phyloP scores from a whole-genome alignment of 2,329 filamentous ascomycete species.

The Passalora sequoiae region DNA sequence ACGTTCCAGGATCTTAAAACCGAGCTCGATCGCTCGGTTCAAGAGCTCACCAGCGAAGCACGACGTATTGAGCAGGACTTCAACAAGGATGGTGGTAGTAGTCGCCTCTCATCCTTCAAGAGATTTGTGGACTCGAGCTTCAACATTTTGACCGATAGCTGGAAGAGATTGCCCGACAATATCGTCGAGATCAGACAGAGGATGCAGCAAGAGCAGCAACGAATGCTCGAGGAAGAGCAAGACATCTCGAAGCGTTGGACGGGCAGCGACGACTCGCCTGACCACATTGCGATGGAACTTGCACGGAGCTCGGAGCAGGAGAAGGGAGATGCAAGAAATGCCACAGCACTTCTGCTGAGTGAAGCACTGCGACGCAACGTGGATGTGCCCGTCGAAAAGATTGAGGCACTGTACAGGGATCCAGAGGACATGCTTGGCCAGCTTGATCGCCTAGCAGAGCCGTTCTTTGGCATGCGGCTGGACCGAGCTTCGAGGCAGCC shows the following conservation, averaged over 20 bases:
- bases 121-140: constrained; percentile 57
- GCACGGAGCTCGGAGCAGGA: constrained; percentile 15
- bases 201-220: constrained; percentile 24
- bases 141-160: constrained; percentile 40
- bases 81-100: constrained; percentile 30
- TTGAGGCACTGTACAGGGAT: constrained; percentile 28
- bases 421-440: constrained; percentile 12
- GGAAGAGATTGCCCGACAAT: constrained; percentile 49
- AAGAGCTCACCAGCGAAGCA: constrained; percentile 4
- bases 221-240: constrained; percentile 20
- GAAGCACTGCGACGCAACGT: constrained; percentile 25
- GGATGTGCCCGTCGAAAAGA: constrained; percentile 22
- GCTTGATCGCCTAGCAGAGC: constrained; percentile 19
- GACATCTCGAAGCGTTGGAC: constrained; percentile 28
- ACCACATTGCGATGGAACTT: constrained; percentile 19
- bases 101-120: constrained; percentile 58
- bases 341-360: constrained; percentile 21
- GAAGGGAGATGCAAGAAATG: constrained; percentile 18
- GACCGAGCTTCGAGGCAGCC: constrained; percentile 6
- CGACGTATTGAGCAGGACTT: not conserved
- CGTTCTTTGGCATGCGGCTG: constrained; percentile 20
- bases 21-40: constrained; percentile 7
- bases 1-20: constrained; percentile 2
- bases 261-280: constrained; percentile 20
- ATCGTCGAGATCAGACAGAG: constrained; percentile 33